Conservation (phyloP, 345 rosid genomes). For the Eutrema heterophyllum region DNA sequence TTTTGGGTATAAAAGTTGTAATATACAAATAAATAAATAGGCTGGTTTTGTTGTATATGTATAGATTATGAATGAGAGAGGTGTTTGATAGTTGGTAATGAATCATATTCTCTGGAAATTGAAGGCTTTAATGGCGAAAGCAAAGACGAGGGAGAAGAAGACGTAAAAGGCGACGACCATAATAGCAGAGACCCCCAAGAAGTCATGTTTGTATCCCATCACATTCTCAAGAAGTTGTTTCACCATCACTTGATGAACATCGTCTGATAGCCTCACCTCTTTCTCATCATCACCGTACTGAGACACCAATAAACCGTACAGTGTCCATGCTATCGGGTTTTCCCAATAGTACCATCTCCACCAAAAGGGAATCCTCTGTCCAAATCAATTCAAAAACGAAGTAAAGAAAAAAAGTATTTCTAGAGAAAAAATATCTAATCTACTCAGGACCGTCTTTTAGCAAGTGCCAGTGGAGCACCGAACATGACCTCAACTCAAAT, state of each 20-base stretch:
- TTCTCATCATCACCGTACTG: slow-evolving; percentile 63
- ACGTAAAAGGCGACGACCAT: slow-evolving; percentile 69
- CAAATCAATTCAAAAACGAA: no score
- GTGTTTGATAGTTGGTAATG: slow-evolving; percentile 13
- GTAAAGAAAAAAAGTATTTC: no score
- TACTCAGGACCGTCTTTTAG: no score
- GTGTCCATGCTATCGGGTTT: slow-evolving; percentile 90
- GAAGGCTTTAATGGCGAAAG: slow-evolving; percentile 77
- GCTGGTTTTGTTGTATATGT: background rate
- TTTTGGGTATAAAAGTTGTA: background rate
- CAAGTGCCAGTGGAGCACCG: no score
- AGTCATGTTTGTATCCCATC: slow-evolving; percentile 78
- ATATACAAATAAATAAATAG: slow-evolving; percentile 30
- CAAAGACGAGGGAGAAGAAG: slow-evolving; percentile 69
- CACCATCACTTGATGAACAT: slow-evolving; percentile 42
- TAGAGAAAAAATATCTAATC: no score
- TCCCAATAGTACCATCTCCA: slow-evolving; percentile 99
- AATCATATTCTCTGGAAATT: slow-evolving; percentile 90
- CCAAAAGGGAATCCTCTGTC: slow-evolving; percentile 86
- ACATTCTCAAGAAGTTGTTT: slow-evolving; percentile 46
- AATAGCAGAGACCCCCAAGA: slow-evolving; percentile 59
- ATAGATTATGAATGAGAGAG: background rate
- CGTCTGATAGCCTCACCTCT: slow-evolving; percentile 56
- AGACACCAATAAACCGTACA: slow-evolving; percentile 79
- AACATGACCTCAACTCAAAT: no score